Base-by-base conservation (phyloP, 2,329 filamentous ascomycete genomes). In the Sporothrix luriei region DNA sequence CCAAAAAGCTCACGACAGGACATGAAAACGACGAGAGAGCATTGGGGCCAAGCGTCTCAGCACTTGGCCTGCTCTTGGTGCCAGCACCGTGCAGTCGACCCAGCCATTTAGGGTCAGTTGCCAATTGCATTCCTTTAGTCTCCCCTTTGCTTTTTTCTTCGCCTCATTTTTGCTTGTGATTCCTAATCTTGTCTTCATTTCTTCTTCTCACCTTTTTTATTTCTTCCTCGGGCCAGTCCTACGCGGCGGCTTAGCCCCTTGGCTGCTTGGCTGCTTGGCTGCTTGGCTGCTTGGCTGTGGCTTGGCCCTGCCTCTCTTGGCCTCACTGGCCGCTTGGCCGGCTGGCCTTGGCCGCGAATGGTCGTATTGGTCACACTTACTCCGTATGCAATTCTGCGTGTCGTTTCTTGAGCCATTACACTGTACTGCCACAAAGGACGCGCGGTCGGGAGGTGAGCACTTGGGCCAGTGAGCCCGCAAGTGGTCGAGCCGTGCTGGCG, bases 21-120 rank as follows among this genome's bases (percentile, higher is more conserved):
- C 26, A 40, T 52, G n/a, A 54, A 52, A 40, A 9, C 46, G 43
- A 65, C 29, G 33, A 33, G n/a, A 26, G 48, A 24, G 48, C 49
- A 43, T 43, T 55, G 64, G 64, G 65, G 65, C 65, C 65, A 67
- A 68, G 66, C 66, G 54, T 68, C 62, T 57, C 51, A 38, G 51
- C 66, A 68, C 54, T 68, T 52, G 46, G 46, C 62, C n/a, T 46
- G n/a, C 43, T 61, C 55, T 61, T 61, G 61, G 43, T n/a, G 51
- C 19, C 6, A 33, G 40, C 19, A 38, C 40, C 38, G 38, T 62
- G 57, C n/a, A 48, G 29, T 64, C 24, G 43, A 29, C 43, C 61
- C 46, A 38, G 21, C 38, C 13, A 13, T 14, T 62, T 19, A 38
- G 46, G 29, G 57, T 26, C n/a, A 46, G 38, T 62, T 21, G 57